phyloP scores from a whole-genome alignment of 768 basidiomycete species.

The Rhizopogon vesiculosus region DNA sequence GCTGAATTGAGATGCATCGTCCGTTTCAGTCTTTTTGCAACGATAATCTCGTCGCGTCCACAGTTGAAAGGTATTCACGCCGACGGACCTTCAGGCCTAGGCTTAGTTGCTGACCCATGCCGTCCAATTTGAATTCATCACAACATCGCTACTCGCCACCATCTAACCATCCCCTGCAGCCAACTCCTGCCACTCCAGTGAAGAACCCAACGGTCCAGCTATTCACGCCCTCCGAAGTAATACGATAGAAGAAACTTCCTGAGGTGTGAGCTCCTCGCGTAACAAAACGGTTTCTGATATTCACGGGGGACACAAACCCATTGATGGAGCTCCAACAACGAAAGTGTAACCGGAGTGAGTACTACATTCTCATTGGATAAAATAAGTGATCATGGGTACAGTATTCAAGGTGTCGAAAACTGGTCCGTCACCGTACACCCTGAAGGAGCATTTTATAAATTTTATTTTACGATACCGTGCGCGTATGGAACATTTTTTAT shows the following conservation, averaged over 20 bases:
- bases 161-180: background rate
- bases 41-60: no score
- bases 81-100: no score
- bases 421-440: conserved; percentile 46
- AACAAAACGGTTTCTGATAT: background rate
- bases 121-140: no score
- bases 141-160: background rate
- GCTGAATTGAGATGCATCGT: no score
- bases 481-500: conserved; percentile 23
- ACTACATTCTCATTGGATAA: no score
- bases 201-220: background rate
- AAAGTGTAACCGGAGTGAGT: background rate
- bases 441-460: conserved; percentile 53
- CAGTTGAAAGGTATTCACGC: no score
- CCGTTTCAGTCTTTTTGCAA: no score
- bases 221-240: background rate
- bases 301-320: background rate
- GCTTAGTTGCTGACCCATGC: no score
- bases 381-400: background rate
- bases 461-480: conserved; percentile 38
- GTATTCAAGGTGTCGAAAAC: background rate
- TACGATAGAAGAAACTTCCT: background rate
- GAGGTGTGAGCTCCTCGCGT: background rate
- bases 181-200: background rate
- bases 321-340: no score